Base-by-base conservation (phyloP, 768 basidiomycete genomes). In the Porphyrellus cyaneotinctus region DNA sequence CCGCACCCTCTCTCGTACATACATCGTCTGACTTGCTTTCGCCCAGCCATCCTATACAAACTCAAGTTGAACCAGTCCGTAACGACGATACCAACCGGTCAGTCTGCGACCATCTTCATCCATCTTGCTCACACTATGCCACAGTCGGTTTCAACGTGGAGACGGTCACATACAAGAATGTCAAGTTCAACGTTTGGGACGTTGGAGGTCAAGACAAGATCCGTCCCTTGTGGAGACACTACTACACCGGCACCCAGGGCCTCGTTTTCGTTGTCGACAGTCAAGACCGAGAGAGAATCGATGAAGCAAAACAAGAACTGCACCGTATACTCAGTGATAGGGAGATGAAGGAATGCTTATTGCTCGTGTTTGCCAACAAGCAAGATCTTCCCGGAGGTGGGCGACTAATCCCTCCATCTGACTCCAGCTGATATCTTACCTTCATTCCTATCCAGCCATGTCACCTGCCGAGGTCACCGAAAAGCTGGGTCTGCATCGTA, bases 131-230 rank as follows among this genome's bases (percentile, higher is more conserved):
- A 57, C 57, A 17, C 13, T 30, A 35, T 12, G n/a, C 7, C 42
- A 4, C 63, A 92, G 93, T 97, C 68, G 95, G 95, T 22, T 98
- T 98, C 82, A 98, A 98, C 65, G 95, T 98, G 54, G 95, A 98
- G 74, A 98, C 95, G 4, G 95, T 98, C 48, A 97, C 94, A 43
- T 98, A 98, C 76, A 97, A 97, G 81, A 97, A 98, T 57, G 94
- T 92, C 66, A 91, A 91, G 69, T 93, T 92, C 76, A 92, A 91
- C 60, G 87, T 91, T 8, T 90, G 93, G 92, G 93, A 97, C 67
- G 95, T 98, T 36, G 95, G 95, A 63, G 95, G 95, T n/a, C 95
- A 98, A 74, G 95, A 98, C 78, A 98, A 98, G 81, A 98, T 98
- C 66, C 82, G 95, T 46, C 95, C 95, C 23, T 78, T 98, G 37